Evolutionary conservation across 495 filamentous ascomycete genomes (phyloP).

Genomic region (Neurospora pannonica): DNA sequence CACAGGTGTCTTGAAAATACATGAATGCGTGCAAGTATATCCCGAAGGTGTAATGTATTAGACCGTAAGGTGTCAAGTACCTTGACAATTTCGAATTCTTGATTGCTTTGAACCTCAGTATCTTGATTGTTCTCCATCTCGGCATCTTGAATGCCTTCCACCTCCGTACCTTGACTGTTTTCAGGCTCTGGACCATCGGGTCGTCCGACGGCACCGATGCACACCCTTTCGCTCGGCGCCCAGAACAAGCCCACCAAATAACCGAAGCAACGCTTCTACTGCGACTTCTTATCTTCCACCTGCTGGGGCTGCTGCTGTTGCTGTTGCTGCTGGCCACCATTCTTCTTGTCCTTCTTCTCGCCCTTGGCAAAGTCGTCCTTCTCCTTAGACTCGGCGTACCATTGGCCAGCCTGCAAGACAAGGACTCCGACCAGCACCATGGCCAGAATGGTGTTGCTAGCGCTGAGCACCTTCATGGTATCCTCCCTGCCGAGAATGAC

Average conservation of each 20-base stretch:
- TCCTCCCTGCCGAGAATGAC: constrained; percentile 64
- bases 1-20: no score
- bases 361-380: constrained; percentile 51
- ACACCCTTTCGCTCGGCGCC: background rate
- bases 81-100: background rate
- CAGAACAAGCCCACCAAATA: background rate
- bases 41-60: no score
- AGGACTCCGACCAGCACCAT: constrained; percentile 84
- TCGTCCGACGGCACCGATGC: background rate
- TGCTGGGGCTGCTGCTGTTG: background rate
- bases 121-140: background rate
- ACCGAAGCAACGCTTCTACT: background rate
- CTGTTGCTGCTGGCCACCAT: constrained; percentile 36
- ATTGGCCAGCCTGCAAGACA: constrained; percentile 92
- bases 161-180: background rate
- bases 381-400: constrained; percentile 96
- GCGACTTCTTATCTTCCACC: background rate
- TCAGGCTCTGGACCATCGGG: background rate
- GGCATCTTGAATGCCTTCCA: background rate
- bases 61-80: background rate
- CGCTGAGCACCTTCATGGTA: constrained; percentile 79
- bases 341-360: constrained; percentile 49
- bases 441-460: constrained; percentile 90
- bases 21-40: no score
- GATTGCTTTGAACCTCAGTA: background rate